Conservation (phyloP, 164 flowering plant genomes). For the Cinnamomum micranthum region DNA sequence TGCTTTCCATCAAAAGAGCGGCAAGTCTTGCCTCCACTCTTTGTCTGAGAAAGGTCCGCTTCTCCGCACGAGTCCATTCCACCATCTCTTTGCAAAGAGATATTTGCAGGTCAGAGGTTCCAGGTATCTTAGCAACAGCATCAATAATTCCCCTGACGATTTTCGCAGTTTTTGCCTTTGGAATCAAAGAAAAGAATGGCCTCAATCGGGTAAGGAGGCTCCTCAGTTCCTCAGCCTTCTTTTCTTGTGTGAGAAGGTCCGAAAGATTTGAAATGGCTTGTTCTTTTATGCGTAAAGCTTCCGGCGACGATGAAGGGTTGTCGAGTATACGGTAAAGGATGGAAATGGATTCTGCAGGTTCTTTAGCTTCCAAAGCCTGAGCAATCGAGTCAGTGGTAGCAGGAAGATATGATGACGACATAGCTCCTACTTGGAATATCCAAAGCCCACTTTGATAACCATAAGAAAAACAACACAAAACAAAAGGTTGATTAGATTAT, state of each 20-base stretch:
- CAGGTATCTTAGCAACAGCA: constrained; percentile 61
- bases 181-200: constrained; percentile 61
- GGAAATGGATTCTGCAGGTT: constrained; percentile 47
- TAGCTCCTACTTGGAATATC: constrained; percentile 20
- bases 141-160: constrained; percentile 64
- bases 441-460: background rate
- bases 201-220: constrained; percentile 59
- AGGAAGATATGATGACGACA: constrained; percentile 54
- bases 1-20: constrained; percentile 54
- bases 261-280: constrained; percentile 61
- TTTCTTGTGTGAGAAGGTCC: constrained; percentile 58
- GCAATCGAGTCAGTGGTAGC: constrained; percentile 60
- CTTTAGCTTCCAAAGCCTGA: constrained; percentile 54
- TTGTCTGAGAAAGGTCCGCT: constrained; percentile 59
- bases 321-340: constrained; percentile 48
- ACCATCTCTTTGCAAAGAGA: constrained; percentile 66
- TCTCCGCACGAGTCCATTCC: constrained; percentile 65
- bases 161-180: constrained; percentile 71
- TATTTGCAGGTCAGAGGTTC: constrained; percentile 61
- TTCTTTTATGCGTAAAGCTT: constrained; percentile 55
- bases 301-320: constrained; percentile 54
- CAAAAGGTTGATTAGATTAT: background rate
- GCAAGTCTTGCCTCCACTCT: constrained; percentile 71
- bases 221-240: constrained; percentile 57
- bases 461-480: background rate